Evolutionary conservation across 768 basidiomycete species (phyloP).

Genomic region (Trametes cingulata): DNA sequence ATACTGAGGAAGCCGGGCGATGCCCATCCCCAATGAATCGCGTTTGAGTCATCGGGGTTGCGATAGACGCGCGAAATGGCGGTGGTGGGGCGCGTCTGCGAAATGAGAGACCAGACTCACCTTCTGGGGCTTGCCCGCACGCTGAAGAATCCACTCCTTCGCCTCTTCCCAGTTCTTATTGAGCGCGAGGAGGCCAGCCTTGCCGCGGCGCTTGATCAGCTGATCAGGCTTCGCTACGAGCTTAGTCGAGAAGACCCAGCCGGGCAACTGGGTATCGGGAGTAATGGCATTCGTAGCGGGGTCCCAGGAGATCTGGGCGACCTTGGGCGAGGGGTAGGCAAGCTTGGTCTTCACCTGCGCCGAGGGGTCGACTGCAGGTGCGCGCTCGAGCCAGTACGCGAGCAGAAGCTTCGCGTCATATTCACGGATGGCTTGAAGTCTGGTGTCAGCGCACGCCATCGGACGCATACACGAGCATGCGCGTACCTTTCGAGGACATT

Average conservation of each 20-base stretch:
- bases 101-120: conserved; percentile 43
- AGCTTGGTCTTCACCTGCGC: conserved; percentile 56
- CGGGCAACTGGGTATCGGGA: conserved; percentile 60
- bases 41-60: neutral
- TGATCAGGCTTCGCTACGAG: conserved; percentile 97
- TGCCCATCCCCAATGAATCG: neutral
- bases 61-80: neutral
- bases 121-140: conserved; percentile 92
- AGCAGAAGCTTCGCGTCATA: conserved; percentile 98
- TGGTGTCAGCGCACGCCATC: neutral
- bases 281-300: conserved; percentile 62
- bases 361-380: conserved; percentile 74
- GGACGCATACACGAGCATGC: neutral
- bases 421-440: conserved; percentile 77
- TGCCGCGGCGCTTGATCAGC: conserved; percentile 99
- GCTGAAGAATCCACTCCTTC: conserved; percentile 80
- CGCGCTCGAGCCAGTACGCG: conserved; percentile 95
- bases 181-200: conserved; percentile 91
- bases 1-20: neutral
- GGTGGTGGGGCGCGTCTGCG: neutral
- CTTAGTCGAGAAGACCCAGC: conserved; percentile 82
- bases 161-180: conserved; percentile 93
- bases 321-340: conserved; percentile 65
- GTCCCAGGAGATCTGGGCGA: conserved; percentile 90
- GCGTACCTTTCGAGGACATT: conserved; percentile 35